A percentile compares a stretch with the other conserved stretches of the same genome.
These are phyloP conservation scores for Populus nigra DNA, from an alignment of 345 rosid species.

Conservation along the genomic window DNA sequence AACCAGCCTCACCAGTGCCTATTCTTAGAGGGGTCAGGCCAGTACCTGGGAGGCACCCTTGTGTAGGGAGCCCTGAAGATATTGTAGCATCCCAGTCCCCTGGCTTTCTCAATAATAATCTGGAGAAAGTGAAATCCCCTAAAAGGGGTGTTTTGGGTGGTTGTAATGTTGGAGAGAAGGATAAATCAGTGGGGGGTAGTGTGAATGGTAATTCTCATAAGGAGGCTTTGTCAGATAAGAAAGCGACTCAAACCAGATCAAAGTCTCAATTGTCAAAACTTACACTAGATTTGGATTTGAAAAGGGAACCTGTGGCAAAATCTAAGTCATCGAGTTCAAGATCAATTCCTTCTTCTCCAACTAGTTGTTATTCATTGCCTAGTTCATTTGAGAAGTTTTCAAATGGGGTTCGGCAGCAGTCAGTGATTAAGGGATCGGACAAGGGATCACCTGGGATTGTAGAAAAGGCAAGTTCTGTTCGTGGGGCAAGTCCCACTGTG, in stretches of 20 bases:
- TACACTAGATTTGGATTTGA: slow-evolving; percentile 50
- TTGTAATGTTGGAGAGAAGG: slow-evolving; percentile 42
- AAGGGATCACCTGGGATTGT: slow-evolving; percentile 46
- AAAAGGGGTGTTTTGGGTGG: slow-evolving; percentile 26
- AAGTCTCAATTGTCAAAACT: slow-evolving; percentile 53
- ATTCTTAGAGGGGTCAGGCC: slow-evolving; percentile 91
- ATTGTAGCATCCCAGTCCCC: slow-evolving; percentile 77
- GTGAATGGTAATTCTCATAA: slow-evolving; percentile 44
- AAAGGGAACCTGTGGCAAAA: slow-evolving; percentile 53
- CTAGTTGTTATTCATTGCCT: slow-evolving; percentile 86
- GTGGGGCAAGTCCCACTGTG: slow-evolving; percentile 44
- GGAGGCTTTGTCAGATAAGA: slow-evolving; percentile 48
- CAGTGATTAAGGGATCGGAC: slow-evolving; percentile 54
- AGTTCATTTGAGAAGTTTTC: slow-evolving; percentile 80
- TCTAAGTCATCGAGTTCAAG: slow-evolving; percentile 60
- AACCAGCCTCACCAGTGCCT: slow-evolving; percentile 91
- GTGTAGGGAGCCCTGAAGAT: slow-evolving; percentile 95
- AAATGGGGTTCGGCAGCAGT: slow-evolving; percentile 70
- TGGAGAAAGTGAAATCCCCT: slow-evolving; percentile 47
- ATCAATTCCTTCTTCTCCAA: slow-evolving; percentile 83
- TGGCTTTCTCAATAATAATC: slow-evolving; percentile 58
- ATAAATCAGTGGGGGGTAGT: slow-evolving; percentile 42
- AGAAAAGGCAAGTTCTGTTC: slow-evolving; percentile 54
- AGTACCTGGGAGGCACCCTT: slow-evolving; percentile 90
- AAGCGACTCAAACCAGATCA: slow-evolving; percentile 42